Percentiles rank a stretch among this genome's conserved stretches.
phyloP scores from a whole-genome alignment of 352 stramenopile species.

The Poterioochromonas sp. region DNA sequence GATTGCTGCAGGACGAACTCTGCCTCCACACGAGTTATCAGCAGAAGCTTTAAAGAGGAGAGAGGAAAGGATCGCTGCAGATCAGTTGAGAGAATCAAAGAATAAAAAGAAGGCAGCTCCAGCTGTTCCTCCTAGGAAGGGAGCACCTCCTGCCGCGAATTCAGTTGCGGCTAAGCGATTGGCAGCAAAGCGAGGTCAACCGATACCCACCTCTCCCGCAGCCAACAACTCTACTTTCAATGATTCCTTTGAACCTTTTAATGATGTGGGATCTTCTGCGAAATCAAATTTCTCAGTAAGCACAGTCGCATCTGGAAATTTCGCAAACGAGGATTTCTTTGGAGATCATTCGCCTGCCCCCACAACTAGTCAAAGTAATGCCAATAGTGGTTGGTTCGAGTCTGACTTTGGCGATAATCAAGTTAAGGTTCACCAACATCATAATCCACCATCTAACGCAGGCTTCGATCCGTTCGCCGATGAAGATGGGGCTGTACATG shows the following conservation, averaged over 20 bases:
- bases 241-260: neutral
- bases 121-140: neutral
- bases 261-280: too few species aligned
- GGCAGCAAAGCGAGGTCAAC: constrained; percentile 6
- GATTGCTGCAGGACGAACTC: neutral
- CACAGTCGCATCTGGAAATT: too few species aligned
- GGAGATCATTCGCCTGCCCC: too few species aligned
- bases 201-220: neutral
- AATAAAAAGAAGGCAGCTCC: neutral
- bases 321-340: too few species aligned
- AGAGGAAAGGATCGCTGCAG: neutral
- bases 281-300: too few species aligned
- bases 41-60: neutral
- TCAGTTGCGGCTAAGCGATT: constrained; percentile 19
- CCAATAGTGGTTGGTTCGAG: neutral
- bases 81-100: neutral
- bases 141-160: neutral
- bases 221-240: neutral
- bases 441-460: too few species aligned
- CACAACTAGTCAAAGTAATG: neutral
- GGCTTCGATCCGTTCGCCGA: too few species aligned
- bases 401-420: neutral
- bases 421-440: too few species aligned
- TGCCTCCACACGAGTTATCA: constrained; percentile 16
- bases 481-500: too few species aligned